These are phyloP conservation scores for Helianthus tuberosus DNA, from an alignment of 129 eudicot genomes.

Conservation along the genomic window DNA sequence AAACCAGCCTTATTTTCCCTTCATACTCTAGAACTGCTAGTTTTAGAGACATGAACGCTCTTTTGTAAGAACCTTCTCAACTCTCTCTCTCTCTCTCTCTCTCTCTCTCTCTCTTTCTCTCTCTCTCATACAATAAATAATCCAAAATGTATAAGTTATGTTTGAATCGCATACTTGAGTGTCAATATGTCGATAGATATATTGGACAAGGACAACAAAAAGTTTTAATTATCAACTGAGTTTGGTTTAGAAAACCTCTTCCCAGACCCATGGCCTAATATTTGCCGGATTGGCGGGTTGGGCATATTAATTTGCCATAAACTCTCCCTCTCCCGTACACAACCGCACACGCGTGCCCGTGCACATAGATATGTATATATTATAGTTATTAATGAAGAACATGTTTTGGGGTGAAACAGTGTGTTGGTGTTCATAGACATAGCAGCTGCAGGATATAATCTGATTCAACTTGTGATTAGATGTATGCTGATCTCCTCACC, in stretches of 20 bases:
- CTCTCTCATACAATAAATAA: no score
- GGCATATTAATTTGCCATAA: no score
- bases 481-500: slow-evolving; percentile 19
- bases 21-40: slow-evolving; percentile 35
- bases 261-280: no score
- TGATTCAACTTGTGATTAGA: slow-evolving; percentile 45
- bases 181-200: no score
- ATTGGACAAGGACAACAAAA: no score
- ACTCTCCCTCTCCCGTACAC: no score
- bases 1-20: slow-evolving; percentile 35
- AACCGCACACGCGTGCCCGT: no score
- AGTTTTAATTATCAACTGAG: no score
- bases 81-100: slow-evolving; percentile 9
- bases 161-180: neutral
- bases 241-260: no score
- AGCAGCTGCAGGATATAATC: slow-evolving; percentile 61
- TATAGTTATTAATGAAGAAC: neutral
- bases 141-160: neutral
- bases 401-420: slow-evolving; percentile 33
- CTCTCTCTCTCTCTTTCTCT: no score
- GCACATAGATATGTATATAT: neutral
- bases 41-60: slow-evolving; percentile 37
- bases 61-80: slow-evolving; percentile 29
- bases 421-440: slow-evolving; percentile 57
- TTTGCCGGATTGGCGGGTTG: no score